Evolutionary conservation across 352 stramenopile species (phyloP), one percentile per base, ranked within the genome.

Genomic region (Phytophthora pseudosyringae): DNA sequence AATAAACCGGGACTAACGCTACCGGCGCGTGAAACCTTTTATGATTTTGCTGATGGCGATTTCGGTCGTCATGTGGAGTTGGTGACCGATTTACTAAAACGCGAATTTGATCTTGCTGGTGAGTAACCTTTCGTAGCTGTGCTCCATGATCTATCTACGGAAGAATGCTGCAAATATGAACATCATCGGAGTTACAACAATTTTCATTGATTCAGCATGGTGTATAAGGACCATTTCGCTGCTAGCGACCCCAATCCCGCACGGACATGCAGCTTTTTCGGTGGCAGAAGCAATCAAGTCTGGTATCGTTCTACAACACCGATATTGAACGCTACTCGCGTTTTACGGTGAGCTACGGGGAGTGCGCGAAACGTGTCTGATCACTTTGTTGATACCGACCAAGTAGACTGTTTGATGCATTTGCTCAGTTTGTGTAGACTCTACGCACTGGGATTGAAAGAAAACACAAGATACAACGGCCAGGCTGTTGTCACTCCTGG

Each of bases 371-470:
- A 60, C 29, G 52, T 60, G 4, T 50, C 25, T 6, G 21, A 62
- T 11, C 43, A 62, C 16, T 62, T 54, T 21, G 32, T 2, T 3
- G 35, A 6, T 9, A 54, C 43, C 1, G 40, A 61, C 10, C 52
- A 59, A 59, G 52, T 59, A 1, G 52, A 51, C 25, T 59, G 52
- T 50, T 15, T 59, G 11, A 51, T 59, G 52, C 40, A 50, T 18
- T 44, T 59, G 6, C 40, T 59, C 1, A 59, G 52, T 12, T 40
- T 51, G 29, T 50, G 52, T 10, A 5, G 44, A 9, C 28, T 59
- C 11, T 59, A 51, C 26, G 16, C 52, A 15, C 52, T 59, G 26
- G 39, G 18, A 1, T 5, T 59, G 9, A 59, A 59, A 50, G 39
- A 59, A 13, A 59, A 51, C 29, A 59, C 40, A 9, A n/a, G 31